A percentile compares a stretch with the other conserved stretches of the same genome.
Conservation (phyloP, 73 alveolate species). For the Paramecium sonneborni region DNA sequence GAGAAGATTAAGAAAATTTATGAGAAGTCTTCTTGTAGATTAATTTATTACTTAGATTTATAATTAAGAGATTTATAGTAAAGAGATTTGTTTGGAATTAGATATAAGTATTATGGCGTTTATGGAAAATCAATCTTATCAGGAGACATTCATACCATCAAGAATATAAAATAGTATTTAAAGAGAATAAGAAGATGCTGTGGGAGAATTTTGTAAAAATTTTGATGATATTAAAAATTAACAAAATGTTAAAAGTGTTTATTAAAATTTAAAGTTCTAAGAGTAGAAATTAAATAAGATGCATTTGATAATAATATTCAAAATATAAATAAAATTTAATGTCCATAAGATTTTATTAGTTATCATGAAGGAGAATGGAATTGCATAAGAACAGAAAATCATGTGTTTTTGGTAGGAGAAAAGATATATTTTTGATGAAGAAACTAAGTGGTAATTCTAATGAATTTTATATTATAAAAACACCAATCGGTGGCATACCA, state of each 20-base stretch:
- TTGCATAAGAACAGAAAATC: conserved; percentile 28
- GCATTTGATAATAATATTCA: background rate
- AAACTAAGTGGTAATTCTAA: background rate
- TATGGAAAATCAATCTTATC: background rate
- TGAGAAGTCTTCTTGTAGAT: background rate
- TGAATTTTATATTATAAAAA: conserved; percentile 15
- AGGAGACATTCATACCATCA: too few species aligned
- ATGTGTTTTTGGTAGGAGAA: conserved; percentile 29
- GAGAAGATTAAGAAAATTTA: background rate
- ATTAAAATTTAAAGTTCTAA: background rate
- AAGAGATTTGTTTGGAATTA: too few species aligned
- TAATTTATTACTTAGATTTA: background rate
- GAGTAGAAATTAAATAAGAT: background rate
- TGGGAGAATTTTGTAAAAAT: conserved; percentile 30
- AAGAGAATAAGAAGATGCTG: conserved; percentile 1
- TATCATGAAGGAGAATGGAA: background rate
- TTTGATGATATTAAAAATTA: background rate
- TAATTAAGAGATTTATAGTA: too few species aligned
- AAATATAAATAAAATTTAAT: background rate
- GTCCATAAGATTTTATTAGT: background rate
- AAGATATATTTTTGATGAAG: conserved; percentile 26
- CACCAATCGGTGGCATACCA: conserved; percentile 1
- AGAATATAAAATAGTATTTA: too few species aligned
- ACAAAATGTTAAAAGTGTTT: background rate
- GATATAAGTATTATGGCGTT: background rate